Conservation (phyloP, 192 early-diverging fungal species). For the Umbelopsis sp. region DNA sequence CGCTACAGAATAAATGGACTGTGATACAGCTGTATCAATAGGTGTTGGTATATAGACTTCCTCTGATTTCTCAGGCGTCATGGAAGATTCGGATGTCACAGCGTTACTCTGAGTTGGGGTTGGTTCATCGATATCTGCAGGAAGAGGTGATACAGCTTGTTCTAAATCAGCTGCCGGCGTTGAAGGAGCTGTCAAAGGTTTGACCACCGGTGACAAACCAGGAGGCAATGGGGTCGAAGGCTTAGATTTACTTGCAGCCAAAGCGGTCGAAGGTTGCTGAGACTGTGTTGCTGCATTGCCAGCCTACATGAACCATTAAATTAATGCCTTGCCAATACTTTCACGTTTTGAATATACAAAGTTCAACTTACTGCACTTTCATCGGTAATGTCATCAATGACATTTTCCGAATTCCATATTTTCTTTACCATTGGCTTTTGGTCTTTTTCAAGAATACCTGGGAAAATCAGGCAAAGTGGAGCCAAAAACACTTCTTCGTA, state of each 20-base stretch:
- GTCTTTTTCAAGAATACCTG: conserved; percentile 29
- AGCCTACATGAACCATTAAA: background rate
- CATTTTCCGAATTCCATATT: conserved; percentile 27
- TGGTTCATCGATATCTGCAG: background rate
- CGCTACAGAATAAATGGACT: conserved; percentile 65
- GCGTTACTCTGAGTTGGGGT: conserved; percentile 7
- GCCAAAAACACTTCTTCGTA: conserved; percentile 86
- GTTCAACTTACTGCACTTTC: conserved; percentile 24
- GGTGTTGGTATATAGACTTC: conserved; percentile 34
- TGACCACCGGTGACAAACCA: background rate
- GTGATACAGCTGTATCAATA: conserved; percentile 71
- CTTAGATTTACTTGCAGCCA: background rate
- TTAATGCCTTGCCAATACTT: background rate
- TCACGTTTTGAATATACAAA: background rate
- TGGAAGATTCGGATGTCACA: background rate
- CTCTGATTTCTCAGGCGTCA: background rate
- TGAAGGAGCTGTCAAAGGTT: conserved; percentile 1
- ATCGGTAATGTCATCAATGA: conserved; percentile 38
- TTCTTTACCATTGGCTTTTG: conserved; percentile 26
- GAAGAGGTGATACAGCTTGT: background rate
- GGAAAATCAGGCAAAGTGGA: conserved; percentile 47
- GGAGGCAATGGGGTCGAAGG: conserved; percentile 5
- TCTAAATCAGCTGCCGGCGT: conserved; percentile 7
- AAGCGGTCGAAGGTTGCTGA: background rate
- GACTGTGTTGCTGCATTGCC: background rate